Conservation (phyloP, 2,329 filamentous ascomycete species). For the Claviceps maximensis region DNA sequence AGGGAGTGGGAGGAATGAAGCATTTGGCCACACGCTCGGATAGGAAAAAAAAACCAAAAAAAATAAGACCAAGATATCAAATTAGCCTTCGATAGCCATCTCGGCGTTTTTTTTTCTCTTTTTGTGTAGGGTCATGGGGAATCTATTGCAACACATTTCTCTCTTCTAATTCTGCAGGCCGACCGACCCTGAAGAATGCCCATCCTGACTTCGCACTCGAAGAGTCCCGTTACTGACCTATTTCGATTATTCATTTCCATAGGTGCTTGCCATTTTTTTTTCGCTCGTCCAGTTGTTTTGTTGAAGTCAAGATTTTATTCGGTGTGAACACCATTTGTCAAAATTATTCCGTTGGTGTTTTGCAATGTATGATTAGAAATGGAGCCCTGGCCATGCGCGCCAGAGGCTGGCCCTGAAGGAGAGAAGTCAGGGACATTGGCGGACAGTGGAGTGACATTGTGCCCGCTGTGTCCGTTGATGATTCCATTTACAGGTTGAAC, state of each 20-base stretch:
- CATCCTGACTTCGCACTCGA: background rate
- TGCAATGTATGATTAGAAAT: background rate
- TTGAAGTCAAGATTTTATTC: background rate
- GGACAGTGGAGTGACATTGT: conserved; percentile 20
- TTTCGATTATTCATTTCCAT: background rate
- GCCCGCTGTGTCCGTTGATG: conserved; percentile 11
- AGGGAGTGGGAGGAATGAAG: background rate
- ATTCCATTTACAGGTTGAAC: conserved; percentile 25
- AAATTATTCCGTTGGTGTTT: conserved; percentile 6
- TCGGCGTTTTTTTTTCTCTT: background rate
- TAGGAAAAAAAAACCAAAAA: background rate
- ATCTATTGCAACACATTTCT: background rate
- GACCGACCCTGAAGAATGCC: background rate
- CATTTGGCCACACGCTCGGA: background rate
- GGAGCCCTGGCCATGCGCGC: background rate
- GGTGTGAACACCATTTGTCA: conserved; percentile 5
- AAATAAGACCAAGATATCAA: background rate
- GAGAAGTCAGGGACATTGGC: conserved; percentile 28
- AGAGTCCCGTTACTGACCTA: background rate
- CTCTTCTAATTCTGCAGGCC: background rate
- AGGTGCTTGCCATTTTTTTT: background rate
- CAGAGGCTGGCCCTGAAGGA: conserved; percentile 14
- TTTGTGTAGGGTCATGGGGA: background rate
- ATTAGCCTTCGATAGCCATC: background rate
- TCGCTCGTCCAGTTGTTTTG: background rate